These are phyloP conservation scores for Atalantia buxifolia DNA, from an alignment of 345 rosid genomes.

Conservation along the genomic window DNA sequence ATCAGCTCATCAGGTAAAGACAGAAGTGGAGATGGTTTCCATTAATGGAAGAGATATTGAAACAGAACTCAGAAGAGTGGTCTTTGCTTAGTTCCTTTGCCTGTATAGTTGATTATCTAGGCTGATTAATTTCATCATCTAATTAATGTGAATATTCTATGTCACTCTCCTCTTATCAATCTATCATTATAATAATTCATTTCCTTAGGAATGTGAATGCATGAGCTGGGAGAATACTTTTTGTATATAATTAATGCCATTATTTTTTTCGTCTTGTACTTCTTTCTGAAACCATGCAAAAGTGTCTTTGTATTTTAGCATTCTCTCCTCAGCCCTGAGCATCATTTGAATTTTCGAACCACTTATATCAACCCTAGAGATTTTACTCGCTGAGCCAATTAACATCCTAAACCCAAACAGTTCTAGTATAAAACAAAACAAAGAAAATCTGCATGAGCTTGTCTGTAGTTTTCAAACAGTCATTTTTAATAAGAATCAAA, in stretches of 20 bases:
- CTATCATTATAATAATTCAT: background rate
- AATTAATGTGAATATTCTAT: background rate
- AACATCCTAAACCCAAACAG: too few relatives aligned
- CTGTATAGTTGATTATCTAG: slow-evolving; percentile 40
- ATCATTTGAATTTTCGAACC: background rate
- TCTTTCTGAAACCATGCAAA: background rate
- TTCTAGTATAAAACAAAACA: too few relatives aligned
- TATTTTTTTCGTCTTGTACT: background rate
- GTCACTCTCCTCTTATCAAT: background rate
- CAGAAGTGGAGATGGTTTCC: slow-evolving; percentile 21
- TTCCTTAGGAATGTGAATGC: background rate
- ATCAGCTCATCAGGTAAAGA: background rate
- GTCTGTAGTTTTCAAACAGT: too few relatives aligned
- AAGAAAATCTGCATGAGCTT: too few relatives aligned
- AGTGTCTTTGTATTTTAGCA: background rate
- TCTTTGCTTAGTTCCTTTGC: slow-evolving; percentile 63
- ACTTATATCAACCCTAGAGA: background rate
- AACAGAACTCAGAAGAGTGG: slow-evolving; percentile 57
- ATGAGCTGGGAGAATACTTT: background rate
- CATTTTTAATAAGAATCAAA: too few relatives aligned
- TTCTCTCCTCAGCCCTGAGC: background rate
- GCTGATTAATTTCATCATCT: slow-evolving; percentile 20
- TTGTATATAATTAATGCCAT: background rate
- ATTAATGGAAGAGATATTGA: background rate
- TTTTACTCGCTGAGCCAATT: too few relatives aligned